Evolutionary conservation across 164 flowering plant genomes (phyloP).

Genomic region (Cinnamomum chago): DNA sequence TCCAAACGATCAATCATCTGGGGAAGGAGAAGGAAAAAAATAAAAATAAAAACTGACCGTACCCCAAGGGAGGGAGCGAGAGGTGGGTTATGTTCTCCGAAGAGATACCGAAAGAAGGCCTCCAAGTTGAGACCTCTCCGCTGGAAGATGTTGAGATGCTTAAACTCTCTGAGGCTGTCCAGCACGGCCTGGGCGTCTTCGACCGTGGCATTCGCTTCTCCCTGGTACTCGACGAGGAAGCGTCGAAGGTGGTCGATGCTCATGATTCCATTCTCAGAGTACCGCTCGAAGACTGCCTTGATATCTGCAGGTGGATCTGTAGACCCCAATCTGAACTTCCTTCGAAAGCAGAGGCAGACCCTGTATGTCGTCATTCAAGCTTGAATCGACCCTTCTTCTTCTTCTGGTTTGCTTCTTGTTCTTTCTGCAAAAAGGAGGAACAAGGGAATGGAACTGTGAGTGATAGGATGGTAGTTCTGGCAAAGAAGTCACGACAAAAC

Average conservation of each 20-base stretch:
- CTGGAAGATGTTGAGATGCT: conserved; percentile 29
- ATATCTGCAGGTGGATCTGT: conserved; percentile 70
- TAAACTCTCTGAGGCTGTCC: conserved; percentile 31
- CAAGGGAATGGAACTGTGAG: too few species aligned
- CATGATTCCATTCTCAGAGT: conserved; percentile 73
- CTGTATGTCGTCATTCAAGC: conserved; percentile 40
- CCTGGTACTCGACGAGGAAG: conserved; percentile 67
- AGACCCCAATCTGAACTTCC: conserved; percentile 49
- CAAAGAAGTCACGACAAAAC: too few species aligned
- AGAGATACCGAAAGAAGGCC: conserved; percentile 36
- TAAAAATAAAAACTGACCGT: not conserved
- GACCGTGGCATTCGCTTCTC: conserved; percentile 38
- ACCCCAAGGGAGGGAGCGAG: conserved; percentile 23
- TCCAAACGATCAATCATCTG: not conserved
- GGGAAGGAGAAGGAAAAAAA: not conserved
- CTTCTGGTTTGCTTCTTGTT: not conserved
- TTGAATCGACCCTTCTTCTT: not conserved
- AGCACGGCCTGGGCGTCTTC: conserved; percentile 67
- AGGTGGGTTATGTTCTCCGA: conserved; percentile 33
- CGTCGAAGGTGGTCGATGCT: conserved; percentile 47
- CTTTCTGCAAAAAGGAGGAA: too few species aligned
- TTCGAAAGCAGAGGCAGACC: conserved; percentile 78
- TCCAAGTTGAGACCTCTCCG: conserved; percentile 29
- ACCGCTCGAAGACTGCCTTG: conserved; percentile 47
- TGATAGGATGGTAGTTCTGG: too few species aligned